Evolutionary conservation across 257 asterid species (phyloP).

Genomic region (Solanum lycopersicoides): DNA sequence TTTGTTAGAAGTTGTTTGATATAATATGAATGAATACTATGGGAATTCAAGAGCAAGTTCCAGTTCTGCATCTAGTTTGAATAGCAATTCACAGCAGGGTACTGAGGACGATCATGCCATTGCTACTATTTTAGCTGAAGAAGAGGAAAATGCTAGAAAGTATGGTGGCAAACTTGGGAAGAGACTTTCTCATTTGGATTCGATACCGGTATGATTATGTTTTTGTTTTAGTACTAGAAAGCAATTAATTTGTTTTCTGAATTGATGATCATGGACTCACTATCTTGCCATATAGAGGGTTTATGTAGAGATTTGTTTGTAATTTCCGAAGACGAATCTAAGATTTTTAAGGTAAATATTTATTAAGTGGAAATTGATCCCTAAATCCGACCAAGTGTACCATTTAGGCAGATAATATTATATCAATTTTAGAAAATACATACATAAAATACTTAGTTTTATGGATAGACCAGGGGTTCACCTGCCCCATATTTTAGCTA

Average conservation of each 20-base stretch:
- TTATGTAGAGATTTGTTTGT: neutral
- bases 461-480: neutral
- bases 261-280: neutral
- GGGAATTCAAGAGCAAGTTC: slow-evolving; percentile 39
- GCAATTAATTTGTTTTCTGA: neutral
- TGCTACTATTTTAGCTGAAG: slow-evolving; percentile 69
- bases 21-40: slow-evolving; percentile 28
- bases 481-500: neutral
- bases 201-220: slow-evolving; percentile 56
- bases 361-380: neutral
- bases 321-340: neutral
- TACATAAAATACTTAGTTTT: neutral
- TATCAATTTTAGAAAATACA: neutral
- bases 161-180: slow-evolving; percentile 47
- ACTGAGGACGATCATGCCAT: slow-evolving; percentile 94
- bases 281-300: neutral
- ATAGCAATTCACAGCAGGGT: slow-evolving; percentile 59
- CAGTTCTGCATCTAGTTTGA: slow-evolving; percentile 62
- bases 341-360: neutral
- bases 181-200: slow-evolving; percentile 87
- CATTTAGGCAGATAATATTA: neutral
- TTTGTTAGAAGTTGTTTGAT: neutral
- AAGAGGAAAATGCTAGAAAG: slow-evolving; percentile 25
- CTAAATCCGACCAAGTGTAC: neutral
- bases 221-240: neutral